Conservation (phyloP, 371 early-diverging fungal species). For the Massospora cicadina region DNA sequence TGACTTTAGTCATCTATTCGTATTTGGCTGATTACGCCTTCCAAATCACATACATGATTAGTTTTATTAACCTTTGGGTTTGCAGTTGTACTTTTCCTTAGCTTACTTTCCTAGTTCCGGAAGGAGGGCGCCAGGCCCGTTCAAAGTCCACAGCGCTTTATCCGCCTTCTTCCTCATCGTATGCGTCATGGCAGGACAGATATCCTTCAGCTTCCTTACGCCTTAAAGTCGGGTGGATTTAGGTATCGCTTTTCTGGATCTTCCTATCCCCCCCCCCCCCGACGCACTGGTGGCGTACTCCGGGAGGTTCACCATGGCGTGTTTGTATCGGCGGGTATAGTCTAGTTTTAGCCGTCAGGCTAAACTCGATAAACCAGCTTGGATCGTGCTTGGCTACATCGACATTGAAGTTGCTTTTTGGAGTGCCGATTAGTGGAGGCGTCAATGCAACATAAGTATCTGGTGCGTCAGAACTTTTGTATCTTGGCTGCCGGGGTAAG, state of each 20-base stretch:
- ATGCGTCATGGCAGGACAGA: constrained; percentile 22
- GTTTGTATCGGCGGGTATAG: constrained; percentile 30
- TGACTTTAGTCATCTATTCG: no score
- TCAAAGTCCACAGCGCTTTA: neutral
- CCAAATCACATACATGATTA: no score
- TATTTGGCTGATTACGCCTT: no score
- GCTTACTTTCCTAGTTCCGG: neutral
- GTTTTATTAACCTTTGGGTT: no score
- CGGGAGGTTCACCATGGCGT: constrained; percentile 44
- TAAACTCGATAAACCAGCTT: no score
- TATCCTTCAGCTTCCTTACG: constrained; percentile 62
- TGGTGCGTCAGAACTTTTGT: constrained; percentile 5
- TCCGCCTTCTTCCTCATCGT: constrained; percentile 5
- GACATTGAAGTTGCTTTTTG: constrained; percentile 33
- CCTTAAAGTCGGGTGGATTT: constrained; percentile 62
- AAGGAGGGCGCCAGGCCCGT: neutral
- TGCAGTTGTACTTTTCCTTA: no score
- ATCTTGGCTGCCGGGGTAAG: constrained; percentile 5
- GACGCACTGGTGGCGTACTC: constrained; percentile 54
- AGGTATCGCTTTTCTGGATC: constrained; percentile 55
- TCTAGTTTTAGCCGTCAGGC: no score
- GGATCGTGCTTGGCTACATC: constrained; percentile 26
- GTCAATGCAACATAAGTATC: neutral
- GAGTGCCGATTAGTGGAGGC: constrained; percentile 28
- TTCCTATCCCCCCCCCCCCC: constrained; percentile 46